These are phyloP conservation scores for Fraxinus sp. DNA, from an alignment of 305 asterid species.

Conservation along the genomic window DNA sequence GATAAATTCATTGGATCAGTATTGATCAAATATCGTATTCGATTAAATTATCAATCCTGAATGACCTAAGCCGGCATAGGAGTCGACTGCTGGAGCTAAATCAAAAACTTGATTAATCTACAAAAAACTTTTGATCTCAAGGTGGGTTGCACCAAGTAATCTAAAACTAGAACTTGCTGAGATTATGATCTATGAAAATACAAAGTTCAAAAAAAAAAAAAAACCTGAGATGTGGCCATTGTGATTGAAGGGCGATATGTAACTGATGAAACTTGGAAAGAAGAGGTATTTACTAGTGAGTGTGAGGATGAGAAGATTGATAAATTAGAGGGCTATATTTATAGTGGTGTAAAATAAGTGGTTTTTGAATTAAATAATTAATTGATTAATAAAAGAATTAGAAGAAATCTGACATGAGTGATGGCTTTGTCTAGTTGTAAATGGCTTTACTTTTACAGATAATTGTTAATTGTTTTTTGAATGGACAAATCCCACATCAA, in stretches of 20 bases:
- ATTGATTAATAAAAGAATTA: constrained; percentile 2
- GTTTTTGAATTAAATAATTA: background rate
- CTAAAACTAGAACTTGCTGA: background rate
- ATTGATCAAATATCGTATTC: background rate
- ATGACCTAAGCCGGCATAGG: background rate
- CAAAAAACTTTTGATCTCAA: background rate
- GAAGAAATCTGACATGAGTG: background rate
- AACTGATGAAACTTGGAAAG: background rate
- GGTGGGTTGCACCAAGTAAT: background rate
- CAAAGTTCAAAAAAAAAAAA: background rate
- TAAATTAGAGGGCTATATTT: constrained; percentile 23
- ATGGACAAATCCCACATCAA: constrained; percentile 26
- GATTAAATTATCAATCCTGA: background rate
- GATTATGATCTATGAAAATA: background rate
- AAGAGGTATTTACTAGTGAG: background rate
- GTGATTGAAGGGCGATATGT: background rate
- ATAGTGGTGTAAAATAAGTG: constrained; percentile 25
- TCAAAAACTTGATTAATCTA: background rate
- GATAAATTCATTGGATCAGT: background rate
- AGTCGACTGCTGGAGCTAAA: background rate
- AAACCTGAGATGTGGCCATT: constrained; percentile 40
- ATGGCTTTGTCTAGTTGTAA: constrained; percentile 38
- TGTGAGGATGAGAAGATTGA: constrained; percentile 26
- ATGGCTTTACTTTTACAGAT: constrained; percentile 28
- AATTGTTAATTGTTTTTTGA: background rate